Conservation (phyloP, 345 rosid species). For the Punica granatum region DNA sequence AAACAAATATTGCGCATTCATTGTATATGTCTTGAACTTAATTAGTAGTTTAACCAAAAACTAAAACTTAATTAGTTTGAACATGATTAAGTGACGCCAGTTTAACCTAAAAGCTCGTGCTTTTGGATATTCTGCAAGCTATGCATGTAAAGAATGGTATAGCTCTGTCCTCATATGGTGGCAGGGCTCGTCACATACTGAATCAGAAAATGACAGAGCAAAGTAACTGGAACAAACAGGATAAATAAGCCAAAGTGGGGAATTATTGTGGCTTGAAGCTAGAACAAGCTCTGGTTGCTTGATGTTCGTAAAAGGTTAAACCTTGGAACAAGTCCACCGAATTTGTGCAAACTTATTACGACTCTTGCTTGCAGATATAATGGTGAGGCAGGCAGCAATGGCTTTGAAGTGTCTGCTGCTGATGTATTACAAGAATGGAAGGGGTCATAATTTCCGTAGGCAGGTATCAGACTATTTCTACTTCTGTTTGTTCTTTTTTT, state of each 20-base stretch:
- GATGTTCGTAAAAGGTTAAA: neutral
- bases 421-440: slow-evolving; percentile 48
- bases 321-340: neutral
- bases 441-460: slow-evolving; percentile 38
- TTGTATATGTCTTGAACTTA: neutral
- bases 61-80: no score
- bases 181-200: neutral
- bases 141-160: neutral
- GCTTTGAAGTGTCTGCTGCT: slow-evolving; percentile 45
- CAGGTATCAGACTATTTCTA: slow-evolving; percentile 29
- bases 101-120: no score
- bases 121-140: neutral
- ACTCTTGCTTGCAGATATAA: slow-evolving; percentile 31
- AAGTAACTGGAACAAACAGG: neutral
- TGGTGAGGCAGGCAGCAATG: slow-evolving; percentile 54
- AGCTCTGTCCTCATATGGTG: neutral
- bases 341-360: neutral
- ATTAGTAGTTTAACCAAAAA: neutral
- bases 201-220: neutral
- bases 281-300: neutral
- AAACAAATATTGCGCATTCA: neutral
- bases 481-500: neutral
- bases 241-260: neutral
- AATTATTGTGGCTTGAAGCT: neutral
- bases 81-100: no score